Conservation (phyloP, 192 early-diverging fungal species). For the Powellomyces hirtus region DNA sequence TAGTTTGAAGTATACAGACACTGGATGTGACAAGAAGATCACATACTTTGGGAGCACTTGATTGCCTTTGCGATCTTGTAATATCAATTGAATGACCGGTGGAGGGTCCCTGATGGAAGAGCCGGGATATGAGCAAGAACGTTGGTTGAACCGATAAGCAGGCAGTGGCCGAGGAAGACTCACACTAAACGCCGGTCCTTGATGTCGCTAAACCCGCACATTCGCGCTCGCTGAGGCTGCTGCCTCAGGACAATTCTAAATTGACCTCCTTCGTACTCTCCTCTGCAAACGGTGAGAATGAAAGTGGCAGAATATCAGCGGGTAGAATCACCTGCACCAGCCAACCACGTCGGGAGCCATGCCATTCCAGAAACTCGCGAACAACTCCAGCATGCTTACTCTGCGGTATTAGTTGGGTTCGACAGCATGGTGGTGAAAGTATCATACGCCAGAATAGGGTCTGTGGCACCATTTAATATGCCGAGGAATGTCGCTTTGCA, state of each 20-base stretch:
- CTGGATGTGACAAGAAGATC: not conserved
- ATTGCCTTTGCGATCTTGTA: not conserved
- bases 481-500: no score
- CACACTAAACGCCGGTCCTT: constrained; percentile 38
- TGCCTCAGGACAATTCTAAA: constrained; percentile 35
- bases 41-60: constrained; percentile 5
- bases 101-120: constrained; percentile 30
- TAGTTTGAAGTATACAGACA: not conserved
- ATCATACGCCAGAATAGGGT: no score
- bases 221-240: constrained; percentile 37
- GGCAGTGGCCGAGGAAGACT: not conserved
- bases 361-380: no score
- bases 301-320: no score
- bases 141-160: not conserved
- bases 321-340: no score
- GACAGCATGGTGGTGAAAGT: no score
- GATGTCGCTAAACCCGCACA: constrained; percentile 43
- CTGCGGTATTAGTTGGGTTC: no score
- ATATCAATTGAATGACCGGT: constrained; percentile 31
- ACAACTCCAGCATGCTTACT: no score
- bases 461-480: no score
- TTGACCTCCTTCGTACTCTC: constrained; percentile 1
- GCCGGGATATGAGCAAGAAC: not conserved
- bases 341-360: no score
- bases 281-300: no score